Percentiles rank a stretch among this genome's conserved stretches.
Conservation (phyloP, 164 flowering plant genomes). For the Vitis amurensis region DNA sequence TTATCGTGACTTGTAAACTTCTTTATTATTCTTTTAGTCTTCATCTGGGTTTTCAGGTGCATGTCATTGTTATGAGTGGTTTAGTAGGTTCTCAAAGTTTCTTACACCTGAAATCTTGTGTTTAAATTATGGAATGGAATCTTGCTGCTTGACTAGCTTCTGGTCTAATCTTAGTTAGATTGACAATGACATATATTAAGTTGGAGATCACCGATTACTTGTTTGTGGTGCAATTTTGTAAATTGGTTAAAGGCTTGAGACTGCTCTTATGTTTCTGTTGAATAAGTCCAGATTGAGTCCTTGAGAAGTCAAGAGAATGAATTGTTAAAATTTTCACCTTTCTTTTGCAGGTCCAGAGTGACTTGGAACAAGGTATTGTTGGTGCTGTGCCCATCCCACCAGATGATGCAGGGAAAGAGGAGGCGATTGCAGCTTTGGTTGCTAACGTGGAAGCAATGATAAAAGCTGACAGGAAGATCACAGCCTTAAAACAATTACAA, state of each 20-base stretch:
- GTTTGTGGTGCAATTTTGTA: too few relatives aligned
- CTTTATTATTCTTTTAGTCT: too few relatives aligned
- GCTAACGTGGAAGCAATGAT: slow-evolving; percentile 94
- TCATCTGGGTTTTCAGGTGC: too few relatives aligned
- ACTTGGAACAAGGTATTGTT: slow-evolving; percentile 58
- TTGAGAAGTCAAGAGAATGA: neutral
- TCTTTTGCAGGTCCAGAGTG: slow-evolving; percentile 65
- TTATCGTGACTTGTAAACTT: too few relatives aligned
- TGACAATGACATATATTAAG: too few relatives aligned
- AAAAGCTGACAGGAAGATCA: slow-evolving; percentile 89
- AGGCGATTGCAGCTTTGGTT: slow-evolving; percentile 80
- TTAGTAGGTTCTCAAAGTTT: too few relatives aligned
- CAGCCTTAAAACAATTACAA: slow-evolving; percentile 85
- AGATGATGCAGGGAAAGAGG: slow-evolving; percentile 71
- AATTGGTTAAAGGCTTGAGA: neutral
- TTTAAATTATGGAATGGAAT: too few relatives aligned
- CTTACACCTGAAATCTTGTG: too few relatives aligned
- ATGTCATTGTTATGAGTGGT: too few relatives aligned
- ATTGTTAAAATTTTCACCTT: neutral
- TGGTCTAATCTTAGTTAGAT: too few relatives aligned
- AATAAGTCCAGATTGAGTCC: neutral
- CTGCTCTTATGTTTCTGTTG: neutral
- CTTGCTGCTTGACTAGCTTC: too few relatives aligned
- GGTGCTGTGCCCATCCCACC: slow-evolving; percentile 80
- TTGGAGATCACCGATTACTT: too few relatives aligned